Evolutionary conservation across 2,329 filamentous ascomycete species (phyloP), one percentile per base, ranked within the genome.

Genomic region (Didymella keratinophila): DNA sequence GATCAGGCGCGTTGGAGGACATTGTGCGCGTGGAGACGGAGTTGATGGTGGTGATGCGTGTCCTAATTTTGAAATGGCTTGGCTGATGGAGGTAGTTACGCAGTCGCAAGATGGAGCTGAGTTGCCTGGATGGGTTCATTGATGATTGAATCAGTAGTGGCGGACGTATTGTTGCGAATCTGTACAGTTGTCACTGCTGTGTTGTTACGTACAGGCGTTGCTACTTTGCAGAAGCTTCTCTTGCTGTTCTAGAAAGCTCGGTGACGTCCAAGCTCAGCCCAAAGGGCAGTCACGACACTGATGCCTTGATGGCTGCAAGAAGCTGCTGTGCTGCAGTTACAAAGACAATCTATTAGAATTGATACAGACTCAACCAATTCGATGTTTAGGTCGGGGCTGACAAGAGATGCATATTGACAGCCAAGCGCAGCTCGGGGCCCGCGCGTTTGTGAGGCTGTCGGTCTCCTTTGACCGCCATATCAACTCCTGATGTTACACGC

Each of bases 201-300:
- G 21, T 10, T 48, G 37, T 21, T 34, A 42, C 45, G 51, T 55
- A 47, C 27, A 27, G 1, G 3, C 52, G 32, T 28, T 47, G 36
- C n/a, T 36, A 51, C 25, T 34, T 43, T 14, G 42, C 18, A 34
- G 43, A 55, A 51, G 34, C 8, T 55, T 55, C 43, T 52, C 34
- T 8, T 42, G 39, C 56, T 44, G 45, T 60, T 60, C 56, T 60
- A 48, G 56, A 60, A 59, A 52, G 47, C 52, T 60, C 56, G 16
- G 25, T 42, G 43, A 37, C 25, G 56, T 53, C 56, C 49, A 41
- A 46, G 56, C 56, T 39, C 20, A 49, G 42, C 7, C 23, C 21
- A 18, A 21, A 10, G 30, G n/a, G 36, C 7, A 42, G 42, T 42
- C 43, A 34, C 43, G 21, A 42, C 36, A 3, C 18, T 30, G 36